phyloP scores from a whole-genome alignment of 2,329 filamentous ascomycete genomes.

The Ceratocystis cubensis region DNA sequence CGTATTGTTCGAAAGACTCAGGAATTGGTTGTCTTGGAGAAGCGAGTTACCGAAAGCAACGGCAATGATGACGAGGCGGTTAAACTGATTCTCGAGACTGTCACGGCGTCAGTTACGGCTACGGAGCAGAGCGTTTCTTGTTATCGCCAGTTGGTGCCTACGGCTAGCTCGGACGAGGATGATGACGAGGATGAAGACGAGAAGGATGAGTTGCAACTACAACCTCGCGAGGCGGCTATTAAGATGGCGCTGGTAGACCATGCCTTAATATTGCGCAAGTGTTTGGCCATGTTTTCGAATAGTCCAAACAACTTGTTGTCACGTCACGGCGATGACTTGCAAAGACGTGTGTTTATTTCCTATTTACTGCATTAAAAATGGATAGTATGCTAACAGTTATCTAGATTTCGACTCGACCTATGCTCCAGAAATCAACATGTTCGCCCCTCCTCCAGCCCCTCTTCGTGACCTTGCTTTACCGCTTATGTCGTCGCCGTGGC shows the following conservation, averaged over 20 bases:
- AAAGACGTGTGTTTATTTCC: slow-evolving; percentile 44
- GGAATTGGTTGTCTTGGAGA: slow-evolving; percentile 67
- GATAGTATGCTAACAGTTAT: slow-evolving; percentile 22
- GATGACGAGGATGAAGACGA: slow-evolving; percentile 24
- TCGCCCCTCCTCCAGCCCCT: slow-evolving; percentile 39
- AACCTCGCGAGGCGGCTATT: slow-evolving; percentile 61
- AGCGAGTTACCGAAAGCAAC: slow-evolving; percentile 53
- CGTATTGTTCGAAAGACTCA: slow-evolving; percentile 82
- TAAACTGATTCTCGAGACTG: slow-evolving; percentile 57
- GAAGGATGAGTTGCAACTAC: slow-evolving; percentile 37
- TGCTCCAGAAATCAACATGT: slow-evolving; percentile 51
- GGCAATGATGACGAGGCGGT: slow-evolving; percentile 50
- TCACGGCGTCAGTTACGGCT: slow-evolving; percentile 62
- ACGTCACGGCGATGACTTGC: slow-evolving; percentile 46
- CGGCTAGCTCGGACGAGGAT: slow-evolving; percentile 32
- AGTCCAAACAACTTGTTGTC: slow-evolving; percentile 48
- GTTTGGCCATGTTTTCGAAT: slow-evolving; percentile 55
- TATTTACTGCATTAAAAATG: neutral
- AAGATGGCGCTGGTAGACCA: slow-evolving; percentile 81
- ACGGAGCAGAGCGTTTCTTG: slow-evolving; percentile 66
- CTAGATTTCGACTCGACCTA: slow-evolving; percentile 51
- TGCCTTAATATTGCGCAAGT: slow-evolving; percentile 74
- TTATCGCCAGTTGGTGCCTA: slow-evolving; percentile 63
- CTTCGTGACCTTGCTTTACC: slow-evolving; percentile 40
- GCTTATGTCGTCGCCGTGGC: slow-evolving; percentile 22